Base-by-base conservation (phyloP, 2,329 filamentous ascomycete genomes). In the Seiridium unicorne region DNA sequence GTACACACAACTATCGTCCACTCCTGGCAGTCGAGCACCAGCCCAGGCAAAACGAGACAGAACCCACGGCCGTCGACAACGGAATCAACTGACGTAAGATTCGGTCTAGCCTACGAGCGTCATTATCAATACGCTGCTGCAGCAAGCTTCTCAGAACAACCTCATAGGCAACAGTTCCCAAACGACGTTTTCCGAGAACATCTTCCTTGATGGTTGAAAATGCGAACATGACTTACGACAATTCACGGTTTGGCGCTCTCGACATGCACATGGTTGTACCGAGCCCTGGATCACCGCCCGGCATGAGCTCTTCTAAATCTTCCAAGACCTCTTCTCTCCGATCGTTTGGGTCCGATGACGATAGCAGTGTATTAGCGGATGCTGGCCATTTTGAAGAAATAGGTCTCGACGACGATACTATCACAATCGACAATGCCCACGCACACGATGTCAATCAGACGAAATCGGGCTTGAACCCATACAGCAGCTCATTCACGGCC, bases 341-440 rank as follows among this genome's bases (percentile, higher is more conserved):
- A 67, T 96, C 93, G 44, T 88, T 90, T 60, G 88, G 85, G 63
- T 89, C 88, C 57, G 79, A 86, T 69, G 89, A 92, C 69, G 90
- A 91, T 67, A 87, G 89, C 69, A 85, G 83, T 66, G 83, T 87
- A 55, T 79, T 91, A 51, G 83, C 87, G 57, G 91, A 96, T 70
- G 85, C 89, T 60, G 88, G 87, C 64, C 88, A 97, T 73, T 97
- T 97, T 69, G 94, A 98, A 73, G 94, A 97, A 65, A 97, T 97
- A 72, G 92, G 90, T 10, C 85, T 98, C 36, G 89, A 93, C 62
- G 89, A 91, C 67, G 88, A 93, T 63, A 81, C 81, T 44, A 65
- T 71, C 56, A 67, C 74, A 13, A 60, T 69, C 38, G 71, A 74
- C 54, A 65, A 70, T 31, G 69, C 72, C 31, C 69, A 74, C 51